Conservation (phyloP, 768 basidiomycete genomes). For the Clitopilus passeckerianus region DNA sequence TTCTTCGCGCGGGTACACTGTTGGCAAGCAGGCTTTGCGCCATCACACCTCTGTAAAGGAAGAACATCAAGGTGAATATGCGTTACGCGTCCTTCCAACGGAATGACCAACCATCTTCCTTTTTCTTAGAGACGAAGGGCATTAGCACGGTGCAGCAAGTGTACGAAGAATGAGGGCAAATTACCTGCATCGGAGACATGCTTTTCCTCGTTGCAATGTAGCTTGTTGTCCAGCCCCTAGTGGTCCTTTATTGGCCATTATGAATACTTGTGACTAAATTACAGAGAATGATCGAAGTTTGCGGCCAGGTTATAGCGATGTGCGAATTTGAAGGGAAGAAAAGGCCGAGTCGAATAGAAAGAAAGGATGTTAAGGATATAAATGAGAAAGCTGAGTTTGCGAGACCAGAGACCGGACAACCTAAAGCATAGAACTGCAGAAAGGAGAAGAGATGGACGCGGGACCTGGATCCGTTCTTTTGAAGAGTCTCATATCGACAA, state of each 20-base stretch:
- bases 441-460: slow-evolving; percentile 12
- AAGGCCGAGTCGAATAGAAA: slow-evolving; percentile 17
- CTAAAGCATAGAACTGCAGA: slow-evolving; percentile 20
- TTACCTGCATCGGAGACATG: slow-evolving; percentile 69
- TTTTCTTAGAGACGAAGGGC: slow-evolving; percentile 38
- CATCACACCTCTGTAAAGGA: slow-evolving; percentile 64
- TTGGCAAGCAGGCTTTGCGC: slow-evolving; percentile 70
- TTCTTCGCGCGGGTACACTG: slow-evolving; percentile 80
- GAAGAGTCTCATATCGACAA: slow-evolving; percentile 13
- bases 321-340: slow-evolving; percentile 23
- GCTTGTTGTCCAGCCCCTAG: slow-evolving; percentile 27
- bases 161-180: slow-evolving; percentile 11
- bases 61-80: slow-evolving; percentile 6
- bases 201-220: slow-evolving; percentile 64
- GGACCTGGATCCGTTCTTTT: slow-evolving; percentile 8
- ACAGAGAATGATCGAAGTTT: slow-evolving; percentile 21
- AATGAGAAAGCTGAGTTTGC: slow-evolving; percentile 16
- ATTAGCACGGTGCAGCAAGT: slow-evolving; percentile 7
- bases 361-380: slow-evolving; percentile 14
- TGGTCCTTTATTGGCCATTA: slow-evolving; percentile 48
- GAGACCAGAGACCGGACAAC: slow-evolving; percentile 16
- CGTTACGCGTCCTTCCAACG: not conserved
- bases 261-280: slow-evolving; percentile 22
- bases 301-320: slow-evolving; percentile 1
- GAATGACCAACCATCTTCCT: slow-evolving; percentile 55